These are phyloP conservation scores for Neophaeococcomyces mojaviensis DNA, from an alignment of 2,329 filamentous ascomycete genomes.

Conservation along the genomic window DNA sequence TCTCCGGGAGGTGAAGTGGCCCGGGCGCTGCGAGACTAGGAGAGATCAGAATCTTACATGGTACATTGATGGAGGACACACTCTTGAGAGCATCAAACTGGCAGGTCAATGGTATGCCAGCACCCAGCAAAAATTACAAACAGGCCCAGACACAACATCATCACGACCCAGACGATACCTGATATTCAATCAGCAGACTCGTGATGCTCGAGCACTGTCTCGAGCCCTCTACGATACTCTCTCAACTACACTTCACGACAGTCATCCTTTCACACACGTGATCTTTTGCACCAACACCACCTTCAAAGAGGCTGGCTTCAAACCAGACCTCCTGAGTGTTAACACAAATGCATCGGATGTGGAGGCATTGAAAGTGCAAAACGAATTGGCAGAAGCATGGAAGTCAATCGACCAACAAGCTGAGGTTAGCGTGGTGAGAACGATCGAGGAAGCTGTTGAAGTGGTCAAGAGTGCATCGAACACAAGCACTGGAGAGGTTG, in stretches of 20 bases:
- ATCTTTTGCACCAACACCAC: constrained; percentile 76
- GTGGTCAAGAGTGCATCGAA: constrained; percentile 44
- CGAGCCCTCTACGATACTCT: constrained; percentile 54
- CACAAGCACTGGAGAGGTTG: constrained; percentile 36
- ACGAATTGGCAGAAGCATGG: constrained; percentile 57
- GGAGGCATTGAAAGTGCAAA: constrained; percentile 57
- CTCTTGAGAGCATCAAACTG: constrained; percentile 69
- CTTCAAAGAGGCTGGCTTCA: constrained; percentile 53
- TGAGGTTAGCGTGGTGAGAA: constrained; percentile 51
- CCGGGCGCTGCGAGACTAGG: constrained; percentile 70
- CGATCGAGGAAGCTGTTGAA: constrained; percentile 62
- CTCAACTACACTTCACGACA: constrained; percentile 31
- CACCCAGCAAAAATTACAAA: constrained; percentile 27
- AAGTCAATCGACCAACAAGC: constrained; percentile 44
- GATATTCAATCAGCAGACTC: constrained; percentile 89
- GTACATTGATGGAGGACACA: constrained; percentile 85
- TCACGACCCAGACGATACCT: constrained; percentile 46
- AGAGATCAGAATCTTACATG: constrained; percentile 54
- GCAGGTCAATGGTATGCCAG: constrained; percentile 69
- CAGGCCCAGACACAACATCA: constrained; percentile 20
- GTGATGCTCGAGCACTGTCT: constrained; percentile 63
- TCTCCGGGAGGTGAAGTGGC: constrained; percentile 58
- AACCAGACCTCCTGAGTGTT: constrained; percentile 55
- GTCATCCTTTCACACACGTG: constrained; percentile 58
- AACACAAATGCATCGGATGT: constrained; percentile 55